A percentile compares a stretch with the other conserved stretches of the same genome.
phyloP scores from a whole-genome alignment of 164 flowering plant species.

The Chimonanthus salicifolius region DNA sequence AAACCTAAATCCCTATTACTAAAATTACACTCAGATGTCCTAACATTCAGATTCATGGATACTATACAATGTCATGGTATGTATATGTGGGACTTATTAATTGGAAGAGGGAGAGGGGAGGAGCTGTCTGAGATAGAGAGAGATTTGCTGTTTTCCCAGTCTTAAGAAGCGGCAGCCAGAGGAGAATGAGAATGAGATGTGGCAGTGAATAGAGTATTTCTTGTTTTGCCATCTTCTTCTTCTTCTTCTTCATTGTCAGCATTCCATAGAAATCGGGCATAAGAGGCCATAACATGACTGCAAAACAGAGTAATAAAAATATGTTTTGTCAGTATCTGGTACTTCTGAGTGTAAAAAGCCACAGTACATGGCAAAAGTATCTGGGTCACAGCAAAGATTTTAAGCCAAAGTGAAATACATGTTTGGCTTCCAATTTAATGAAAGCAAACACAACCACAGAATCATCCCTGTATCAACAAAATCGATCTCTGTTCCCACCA shows the following conservation, averaged over 20 bases:
- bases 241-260: slow-evolving; percentile 33
- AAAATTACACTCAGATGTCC: not conserved
- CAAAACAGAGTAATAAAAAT: slow-evolving; percentile 1
- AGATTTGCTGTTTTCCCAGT: not conserved
- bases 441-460: not conserved
- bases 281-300: slow-evolving; percentile 47
- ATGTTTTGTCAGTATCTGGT: not conserved
- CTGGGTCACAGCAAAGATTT: no score
- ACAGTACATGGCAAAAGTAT: no score
- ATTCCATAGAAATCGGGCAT: slow-evolving; percentile 45
- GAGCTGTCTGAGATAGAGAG: not conserved
- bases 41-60: not conserved
- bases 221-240: slow-evolving; percentile 16
- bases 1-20: not conserved
- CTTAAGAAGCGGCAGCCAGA: slow-evolving; percentile 6
- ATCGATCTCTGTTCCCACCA: not conserved
- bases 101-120: not conserved
- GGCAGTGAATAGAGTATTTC: not conserved
- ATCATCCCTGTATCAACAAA: not conserved
- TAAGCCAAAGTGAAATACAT: not conserved
- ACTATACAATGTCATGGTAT: not conserved
- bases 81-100: no score
- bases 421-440: not conserved
- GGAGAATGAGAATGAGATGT: not conserved
- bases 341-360: not conserved